These are phyloP conservation scores for Antarctomyces pellizariae DNA, from an alignment of 495 filamentous ascomycete genomes.

Conservation along the genomic window DNA sequence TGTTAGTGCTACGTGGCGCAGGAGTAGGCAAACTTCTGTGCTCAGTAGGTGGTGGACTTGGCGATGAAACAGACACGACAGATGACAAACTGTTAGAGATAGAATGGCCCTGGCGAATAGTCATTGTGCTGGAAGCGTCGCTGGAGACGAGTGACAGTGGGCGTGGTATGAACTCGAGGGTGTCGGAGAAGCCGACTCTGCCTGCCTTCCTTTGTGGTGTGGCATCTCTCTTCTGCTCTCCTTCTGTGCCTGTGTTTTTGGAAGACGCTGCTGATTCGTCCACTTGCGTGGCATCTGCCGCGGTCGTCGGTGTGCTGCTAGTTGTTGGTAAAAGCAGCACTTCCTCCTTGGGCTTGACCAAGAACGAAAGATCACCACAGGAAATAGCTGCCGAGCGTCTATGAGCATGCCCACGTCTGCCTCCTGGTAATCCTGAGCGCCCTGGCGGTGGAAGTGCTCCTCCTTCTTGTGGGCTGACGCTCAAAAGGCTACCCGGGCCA, in stretches of 20 bases:
- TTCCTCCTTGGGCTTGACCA: conserved; percentile 33
- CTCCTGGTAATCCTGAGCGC: conserved; percentile 21
- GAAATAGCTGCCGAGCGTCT: conserved; percentile 72
- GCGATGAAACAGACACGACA: conserved; percentile 24
- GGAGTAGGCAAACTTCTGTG: conserved; percentile 14
- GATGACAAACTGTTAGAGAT: conserved; percentile 40
- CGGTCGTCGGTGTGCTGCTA: conserved; percentile 45
- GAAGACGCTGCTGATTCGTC: no score
- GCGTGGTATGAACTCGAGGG: conserved; percentile 43
- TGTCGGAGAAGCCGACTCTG: conserved; percentile 37
- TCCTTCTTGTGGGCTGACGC: conserved; percentile 38
- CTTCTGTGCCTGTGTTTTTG: no score
- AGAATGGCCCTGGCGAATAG: conserved; percentile 35
- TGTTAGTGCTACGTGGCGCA: conserved; percentile 12
- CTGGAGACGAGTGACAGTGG: conserved; percentile 52
- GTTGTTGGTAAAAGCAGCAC: no score
- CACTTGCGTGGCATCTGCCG: no score
- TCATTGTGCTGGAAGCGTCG: conserved; percentile 45
- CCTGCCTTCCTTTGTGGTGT: no score
- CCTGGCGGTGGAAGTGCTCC: conserved; percentile 24
- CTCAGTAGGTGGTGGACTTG: conserved; percentile 15
- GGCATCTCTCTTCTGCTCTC: no score
- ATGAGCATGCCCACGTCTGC: conserved; percentile 54
- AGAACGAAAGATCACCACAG: conserved; percentile 54
- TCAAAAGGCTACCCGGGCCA: conserved; percentile 28